Percentiles rank a stretch among this genome's conserved stretches.
phyloP scores from a whole-genome alignment of 495 filamentous ascomycete genomes.

The Friedmanniomyces endolithicus region DNA sequence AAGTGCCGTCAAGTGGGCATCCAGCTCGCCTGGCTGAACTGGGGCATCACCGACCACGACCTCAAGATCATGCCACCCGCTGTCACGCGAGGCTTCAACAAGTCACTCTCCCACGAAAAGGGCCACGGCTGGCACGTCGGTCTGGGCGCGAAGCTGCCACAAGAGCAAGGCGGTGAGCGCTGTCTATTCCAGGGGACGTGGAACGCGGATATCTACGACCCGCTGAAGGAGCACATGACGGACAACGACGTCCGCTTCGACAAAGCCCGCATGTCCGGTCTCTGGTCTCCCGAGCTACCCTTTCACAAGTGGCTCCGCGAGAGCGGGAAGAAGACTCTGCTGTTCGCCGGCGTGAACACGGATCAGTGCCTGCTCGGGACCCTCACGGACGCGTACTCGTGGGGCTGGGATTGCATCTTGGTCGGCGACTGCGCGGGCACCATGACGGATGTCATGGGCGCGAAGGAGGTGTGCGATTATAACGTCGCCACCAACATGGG shows the following conservation, averaged over 20 bases:
- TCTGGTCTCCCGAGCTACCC: slow-evolving; percentile 17
- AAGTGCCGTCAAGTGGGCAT: slow-evolving; percentile 20
- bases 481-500: slow-evolving; percentile 22
- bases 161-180: slow-evolving; percentile 17
- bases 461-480: slow-evolving; percentile 20
- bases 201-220: slow-evolving; percentile 23
- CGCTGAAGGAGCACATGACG: slow-evolving; percentile 14
- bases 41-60: slow-evolving; percentile 22
- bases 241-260: slow-evolving; percentile 18
- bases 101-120: slow-evolving; percentile 8
- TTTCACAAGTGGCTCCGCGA: slow-evolving; percentile 18
- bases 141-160: slow-evolving; percentile 17
- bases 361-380: slow-evolving; percentile 23
- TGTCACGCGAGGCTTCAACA: slow-evolving; percentile 21
- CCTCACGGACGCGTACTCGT: slow-evolving; percentile 19
- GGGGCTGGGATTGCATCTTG: slow-evolving; percentile 23
- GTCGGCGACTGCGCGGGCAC: slow-evolving; percentile 21
- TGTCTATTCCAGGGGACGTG: slow-evolving; percentile 21
- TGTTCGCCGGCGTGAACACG: slow-evolving; percentile 23
- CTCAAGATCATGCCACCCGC: slow-evolving; percentile 19
- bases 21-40: slow-evolving; percentile 20
- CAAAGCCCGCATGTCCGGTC: slow-evolving; percentile 18
- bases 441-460: slow-evolving; percentile 15
- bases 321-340: slow-evolving; percentile 22
- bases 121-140: slow-evolving; percentile 21